Conservation (phyloP, 2,329 filamentous ascomycete species). For the Zarea fungicola region DNA sequence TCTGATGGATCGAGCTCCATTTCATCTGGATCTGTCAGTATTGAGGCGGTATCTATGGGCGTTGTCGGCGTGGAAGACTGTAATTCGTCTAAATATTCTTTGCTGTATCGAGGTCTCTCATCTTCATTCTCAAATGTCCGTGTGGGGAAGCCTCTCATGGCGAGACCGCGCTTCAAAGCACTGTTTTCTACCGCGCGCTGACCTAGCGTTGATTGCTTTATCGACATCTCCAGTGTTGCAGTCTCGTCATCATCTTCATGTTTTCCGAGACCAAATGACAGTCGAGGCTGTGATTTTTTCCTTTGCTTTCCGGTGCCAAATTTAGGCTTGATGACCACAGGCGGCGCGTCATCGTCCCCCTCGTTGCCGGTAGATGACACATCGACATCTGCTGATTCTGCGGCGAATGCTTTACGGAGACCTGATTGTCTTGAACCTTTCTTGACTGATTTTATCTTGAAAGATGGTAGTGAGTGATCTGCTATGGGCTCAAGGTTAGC, state of each 20-base stretch:
- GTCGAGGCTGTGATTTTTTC: constrained; percentile 58
- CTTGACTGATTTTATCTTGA: constrained; percentile 39
- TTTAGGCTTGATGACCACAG: constrained; percentile 45
- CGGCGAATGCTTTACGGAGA: constrained; percentile 50
- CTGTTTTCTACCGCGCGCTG: constrained; percentile 63
- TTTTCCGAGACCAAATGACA: constrained; percentile 68
- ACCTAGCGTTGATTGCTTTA: constrained; percentile 59
- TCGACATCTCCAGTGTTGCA: constrained; percentile 46
- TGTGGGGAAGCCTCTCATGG: constrained; percentile 47
- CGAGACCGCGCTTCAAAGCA: constrained; percentile 49
- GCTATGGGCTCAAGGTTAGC: constrained; percentile 13
- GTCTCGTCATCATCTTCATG: constrained; percentile 45
- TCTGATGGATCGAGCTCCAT: constrained; percentile 56
- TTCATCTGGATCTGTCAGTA: constrained; percentile 40
- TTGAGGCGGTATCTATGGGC: constrained; percentile 55
- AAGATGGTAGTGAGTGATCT: constrained; percentile 33
- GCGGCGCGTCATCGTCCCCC: constrained; percentile 40
- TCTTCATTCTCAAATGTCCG: constrained; percentile 56
- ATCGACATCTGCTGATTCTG: constrained; percentile 33
- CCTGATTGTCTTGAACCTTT: constrained; percentile 55
- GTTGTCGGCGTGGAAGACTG: constrained; percentile 81
- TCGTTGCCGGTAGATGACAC: constrained; percentile 30
- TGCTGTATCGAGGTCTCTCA: constrained; percentile 74
- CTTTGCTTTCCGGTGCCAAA: constrained; percentile 55
- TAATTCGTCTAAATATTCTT: constrained; percentile 79